phyloP scores from a whole-genome alignment of 495 filamentous ascomycete species.

The Astrothelium macrocarpum region DNA sequence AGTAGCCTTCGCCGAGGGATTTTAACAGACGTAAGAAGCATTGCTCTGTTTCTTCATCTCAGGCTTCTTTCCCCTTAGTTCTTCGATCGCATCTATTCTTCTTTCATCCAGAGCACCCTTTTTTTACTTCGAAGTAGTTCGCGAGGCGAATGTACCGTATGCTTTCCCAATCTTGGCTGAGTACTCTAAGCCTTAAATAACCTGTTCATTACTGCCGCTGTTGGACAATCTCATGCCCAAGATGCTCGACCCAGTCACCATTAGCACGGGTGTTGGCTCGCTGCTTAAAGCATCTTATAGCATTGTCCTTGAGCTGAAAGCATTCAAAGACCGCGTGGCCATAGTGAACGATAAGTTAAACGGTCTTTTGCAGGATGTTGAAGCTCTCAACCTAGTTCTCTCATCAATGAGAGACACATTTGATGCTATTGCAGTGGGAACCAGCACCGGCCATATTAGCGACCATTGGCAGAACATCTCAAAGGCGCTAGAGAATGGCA shows the following conservation, averaged over 20 bases:
- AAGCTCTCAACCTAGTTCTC: slow-evolving; percentile 14
- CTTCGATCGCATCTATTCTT: no score
- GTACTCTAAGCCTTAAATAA: not conserved
- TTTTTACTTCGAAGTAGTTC: not conserved
- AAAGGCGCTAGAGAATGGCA: slow-evolving; percentile 11
- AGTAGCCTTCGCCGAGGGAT: not conserved
- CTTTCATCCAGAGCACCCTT: not conserved
- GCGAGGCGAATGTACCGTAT: not conserved
- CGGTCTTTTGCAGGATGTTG: slow-evolving; percentile 16
- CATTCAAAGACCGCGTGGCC: slow-evolving; percentile 15
- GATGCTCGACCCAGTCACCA: slow-evolving; percentile 21
- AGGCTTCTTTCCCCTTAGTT: not conserved
- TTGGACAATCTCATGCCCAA: not conserved
- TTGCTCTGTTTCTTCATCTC: not conserved
- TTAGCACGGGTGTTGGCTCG: slow-evolving; percentile 11
- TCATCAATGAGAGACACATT: slow-evolving; percentile 20
- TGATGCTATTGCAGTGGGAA: slow-evolving; percentile 4
- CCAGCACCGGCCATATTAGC: slow-evolving; percentile 16
- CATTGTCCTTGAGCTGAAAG: slow-evolving; percentile 13
- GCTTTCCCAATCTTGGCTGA: not conserved
- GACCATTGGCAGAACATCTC: slow-evolving; percentile 16
- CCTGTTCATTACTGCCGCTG: not conserved
- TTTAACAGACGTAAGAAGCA: not conserved
- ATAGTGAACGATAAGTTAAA: slow-evolving; percentile 13
- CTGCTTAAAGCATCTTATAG: slow-evolving; percentile 13